Conservation (phyloP, 257 asterid genomes). For the Forsythia suspensa region DNA sequence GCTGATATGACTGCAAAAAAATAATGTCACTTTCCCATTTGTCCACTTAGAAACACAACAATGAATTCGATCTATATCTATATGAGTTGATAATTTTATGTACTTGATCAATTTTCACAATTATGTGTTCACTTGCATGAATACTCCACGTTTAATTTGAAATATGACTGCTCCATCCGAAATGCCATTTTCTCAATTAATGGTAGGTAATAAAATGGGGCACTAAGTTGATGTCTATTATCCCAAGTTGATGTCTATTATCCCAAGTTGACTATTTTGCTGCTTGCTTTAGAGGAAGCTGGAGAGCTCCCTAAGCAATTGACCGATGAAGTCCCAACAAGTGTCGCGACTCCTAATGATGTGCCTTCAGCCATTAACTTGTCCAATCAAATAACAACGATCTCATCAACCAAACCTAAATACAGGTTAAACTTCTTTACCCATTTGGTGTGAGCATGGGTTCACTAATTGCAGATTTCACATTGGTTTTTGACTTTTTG, state of each 20-base stretch:
- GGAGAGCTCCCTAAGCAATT: constrained; percentile 28
- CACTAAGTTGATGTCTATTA: no score
- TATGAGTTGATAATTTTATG: background rate
- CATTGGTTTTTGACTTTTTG: background rate
- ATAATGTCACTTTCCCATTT: background rate
- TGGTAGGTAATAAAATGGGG: background rate
- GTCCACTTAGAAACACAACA: background rate
- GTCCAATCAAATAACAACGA: constrained; percentile 18
- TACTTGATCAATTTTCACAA: background rate
- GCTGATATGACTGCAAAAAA: background rate
- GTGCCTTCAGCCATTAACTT: constrained; percentile 22
- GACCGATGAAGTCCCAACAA: constrained; percentile 10
- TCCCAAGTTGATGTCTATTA: background rate
- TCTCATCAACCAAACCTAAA: constrained; percentile 35
- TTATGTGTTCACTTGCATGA: background rate
- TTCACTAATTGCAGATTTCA: background rate
- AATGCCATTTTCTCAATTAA: background rate
- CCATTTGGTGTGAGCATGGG: background rate
- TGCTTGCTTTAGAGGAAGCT: constrained; percentile 39
- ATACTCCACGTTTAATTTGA: background rate
- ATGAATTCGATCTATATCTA: background rate
- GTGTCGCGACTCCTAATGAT: constrained; percentile 18
- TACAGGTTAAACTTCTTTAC: constrained; percentile 35
- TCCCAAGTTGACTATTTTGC: constrained; percentile 4
- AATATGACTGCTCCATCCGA: background rate